Percentiles rank a stretch among this genome's conserved stretches.
Evolutionary conservation across 768 basidiomycete species (phyloP).

Genomic region (Amanita subjunquillea): DNA sequence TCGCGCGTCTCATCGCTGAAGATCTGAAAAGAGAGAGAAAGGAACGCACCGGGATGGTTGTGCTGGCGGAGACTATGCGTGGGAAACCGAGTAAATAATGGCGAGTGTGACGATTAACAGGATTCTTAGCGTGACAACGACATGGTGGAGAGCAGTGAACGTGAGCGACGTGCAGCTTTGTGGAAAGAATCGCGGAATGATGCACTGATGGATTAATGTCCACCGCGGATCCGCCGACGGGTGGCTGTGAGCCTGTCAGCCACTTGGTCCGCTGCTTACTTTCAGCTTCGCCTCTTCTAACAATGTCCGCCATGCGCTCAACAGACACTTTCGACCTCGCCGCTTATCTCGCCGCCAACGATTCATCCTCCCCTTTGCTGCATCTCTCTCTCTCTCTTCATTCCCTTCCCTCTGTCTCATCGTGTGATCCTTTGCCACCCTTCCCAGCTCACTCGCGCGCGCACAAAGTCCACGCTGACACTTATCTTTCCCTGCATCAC

Average conservation of each 20-base stretch:
- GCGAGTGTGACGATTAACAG: no score
- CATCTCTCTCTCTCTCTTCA: not conserved
- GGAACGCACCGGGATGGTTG: not conserved
- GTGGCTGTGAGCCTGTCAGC: constrained; percentile 1
- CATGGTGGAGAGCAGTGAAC: no score
- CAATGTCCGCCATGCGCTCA: not conserved
- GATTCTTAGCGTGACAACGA: no score
- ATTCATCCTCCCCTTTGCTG: not conserved
- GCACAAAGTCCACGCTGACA: constrained; percentile 8
- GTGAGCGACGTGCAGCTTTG: no score
- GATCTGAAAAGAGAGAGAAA: not conserved
- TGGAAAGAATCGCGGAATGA: not conserved
- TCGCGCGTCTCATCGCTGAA: constrained; percentile 32
- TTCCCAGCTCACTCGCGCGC: not conserved
- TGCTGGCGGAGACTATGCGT: not conserved
- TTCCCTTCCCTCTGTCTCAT: constrained; percentile 5
- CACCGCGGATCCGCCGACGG: not conserved
- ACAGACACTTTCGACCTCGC: constrained; percentile 3
- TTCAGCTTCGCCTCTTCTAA: not conserved
- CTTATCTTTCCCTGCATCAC: constrained; percentile 11
- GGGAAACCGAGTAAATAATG: not conserved
- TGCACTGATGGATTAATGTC: constrained; percentile 2
- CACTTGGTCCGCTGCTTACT: not conserved
- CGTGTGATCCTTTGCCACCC: not conserved
- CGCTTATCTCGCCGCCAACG: not conserved